phyloP scores from a whole-genome alignment of 495 filamentous ascomycete species.

The Talaromyces stipitatus region DNA sequence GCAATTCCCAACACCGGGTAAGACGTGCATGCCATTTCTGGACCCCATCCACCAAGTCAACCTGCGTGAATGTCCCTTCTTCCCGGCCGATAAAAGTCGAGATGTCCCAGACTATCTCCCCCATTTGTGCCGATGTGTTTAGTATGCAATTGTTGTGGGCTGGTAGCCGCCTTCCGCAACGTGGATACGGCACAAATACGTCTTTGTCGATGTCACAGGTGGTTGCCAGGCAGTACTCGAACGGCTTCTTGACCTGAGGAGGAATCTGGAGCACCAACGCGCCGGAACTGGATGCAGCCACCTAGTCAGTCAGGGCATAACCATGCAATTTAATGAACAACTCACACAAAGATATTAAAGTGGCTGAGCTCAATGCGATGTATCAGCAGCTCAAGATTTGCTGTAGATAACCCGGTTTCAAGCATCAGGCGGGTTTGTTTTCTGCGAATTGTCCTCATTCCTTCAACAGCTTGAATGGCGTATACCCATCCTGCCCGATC shows the following conservation, averaged over 20 bases:
- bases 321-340: neutral
- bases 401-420: neutral
- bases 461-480: slow-evolving; percentile 11
- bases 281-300: neutral
- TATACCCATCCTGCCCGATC: slow-evolving; percentile 27
- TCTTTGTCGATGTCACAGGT: slow-evolving; percentile 2
- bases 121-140: slow-evolving; percentile 2
- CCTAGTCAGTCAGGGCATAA: neutral
- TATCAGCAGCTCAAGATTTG: neutral
- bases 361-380: slow-evolving; percentile 4
- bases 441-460: slow-evolving; percentile 1
- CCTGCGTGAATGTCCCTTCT: neutral
- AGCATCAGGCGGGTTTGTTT: neutral
- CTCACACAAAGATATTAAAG: slow-evolving; percentile 2
- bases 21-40: slow-evolving; percentile 6
- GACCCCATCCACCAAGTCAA: neutral
- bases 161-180: neutral
- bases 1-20: neutral
- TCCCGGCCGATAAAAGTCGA: slow-evolving; percentile 9
- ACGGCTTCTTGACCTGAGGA: neutral
- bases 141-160: slow-evolving; percentile 12
- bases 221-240: neutral
- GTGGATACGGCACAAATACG: slow-evolving; percentile 10
- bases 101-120: slow-evolving; percentile 9
- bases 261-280: neutral